Base-by-base conservation (phyloP, 306 rosid genomes). In the Castanea sativa region DNA sequence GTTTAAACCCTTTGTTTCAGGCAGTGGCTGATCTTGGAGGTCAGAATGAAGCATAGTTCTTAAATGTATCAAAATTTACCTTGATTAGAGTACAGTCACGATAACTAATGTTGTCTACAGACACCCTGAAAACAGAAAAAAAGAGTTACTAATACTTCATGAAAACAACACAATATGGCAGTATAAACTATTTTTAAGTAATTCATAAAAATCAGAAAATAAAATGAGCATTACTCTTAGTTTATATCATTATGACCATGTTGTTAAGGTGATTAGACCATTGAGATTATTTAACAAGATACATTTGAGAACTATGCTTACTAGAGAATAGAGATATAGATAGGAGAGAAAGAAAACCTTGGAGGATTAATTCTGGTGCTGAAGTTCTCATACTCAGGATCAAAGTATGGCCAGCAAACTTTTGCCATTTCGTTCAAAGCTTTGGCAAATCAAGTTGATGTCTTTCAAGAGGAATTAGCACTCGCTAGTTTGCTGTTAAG, bases 361-460 rank as follows among this genome's bases (percentile, higher is more conserved):
- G 97, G 97, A 35, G 97, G 96, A 71, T 93, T 93, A 84, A 93
- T 89, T 84, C 91, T 86, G 75, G 82, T 85, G 92, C 85, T 93
- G 76, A 93, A 85, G 89, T 88, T 91, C 85, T 93, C 96, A 61
- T 91, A 93, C 75, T 91, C 97, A 4, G 96, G 97, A 88, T 93
- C 96, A 85, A 93, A 91, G 82, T 92, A 93, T 70, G 96, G 96
- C 92, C 88, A 88, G 73, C 94, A 89, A 82, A 91, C 94, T 79
- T 69, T 84, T 67, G 88, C 90, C 97, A 91, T 90, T 76, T 38
- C 79, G 43, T 55, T 65, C 69, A 43, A 29, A 55, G 72, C 27
- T 79, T 83, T 73, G 58, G 19, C 78, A 51, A 51, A 73, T 71
- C 45, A 73, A 83, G 73, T 51, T 3, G 27, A 52, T 49, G 74